These are phyloP conservation scores for Colletotrichum sp. DNA, from an alignment of 2,329 filamentous ascomycete species.

Conservation along the genomic window DNA sequence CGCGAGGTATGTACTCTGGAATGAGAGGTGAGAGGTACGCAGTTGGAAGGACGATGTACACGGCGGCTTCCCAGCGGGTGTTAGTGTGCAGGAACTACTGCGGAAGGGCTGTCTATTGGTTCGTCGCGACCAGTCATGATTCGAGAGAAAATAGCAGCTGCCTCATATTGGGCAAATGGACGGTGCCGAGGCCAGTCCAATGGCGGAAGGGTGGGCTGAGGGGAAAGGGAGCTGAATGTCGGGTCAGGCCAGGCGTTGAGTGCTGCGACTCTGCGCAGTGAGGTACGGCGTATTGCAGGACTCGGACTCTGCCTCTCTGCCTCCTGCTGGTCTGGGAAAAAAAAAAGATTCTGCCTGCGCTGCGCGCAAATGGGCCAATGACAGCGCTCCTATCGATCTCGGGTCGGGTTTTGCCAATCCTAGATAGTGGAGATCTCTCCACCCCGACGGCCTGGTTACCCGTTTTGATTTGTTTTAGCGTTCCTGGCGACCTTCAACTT, in stretches of 20 bases:
- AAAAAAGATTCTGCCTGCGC: not conserved
- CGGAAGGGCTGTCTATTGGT: not conserved
- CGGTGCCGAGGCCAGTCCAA: not conserved
- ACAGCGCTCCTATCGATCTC: not conserved
- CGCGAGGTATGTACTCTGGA: not conserved
- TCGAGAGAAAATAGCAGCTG: not conserved
- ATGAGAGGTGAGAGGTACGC: not conserved
- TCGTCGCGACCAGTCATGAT: not conserved
- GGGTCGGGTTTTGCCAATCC: not conserved
- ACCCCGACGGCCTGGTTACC: constrained; percentile 9
- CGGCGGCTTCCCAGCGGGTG: not conserved
- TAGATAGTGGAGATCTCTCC: not conserved
- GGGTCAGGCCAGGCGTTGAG: not conserved
- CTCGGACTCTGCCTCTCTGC: not conserved
- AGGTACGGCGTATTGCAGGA: not conserved
- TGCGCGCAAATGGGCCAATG: constrained; percentile 15
- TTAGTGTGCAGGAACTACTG: not conserved
- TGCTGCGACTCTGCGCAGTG: not conserved
- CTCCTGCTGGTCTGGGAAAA: not conserved
- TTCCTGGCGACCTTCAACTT: not conserved
- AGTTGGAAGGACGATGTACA: not conserved
- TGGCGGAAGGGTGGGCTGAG: not conserved
- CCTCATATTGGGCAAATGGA: not conserved
- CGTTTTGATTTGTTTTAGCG: constrained; percentile 1
- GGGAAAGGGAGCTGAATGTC: not conserved